Evolutionary conservation across 305 asterid species (phyloP).

Genomic region (Vinca major): DNA sequence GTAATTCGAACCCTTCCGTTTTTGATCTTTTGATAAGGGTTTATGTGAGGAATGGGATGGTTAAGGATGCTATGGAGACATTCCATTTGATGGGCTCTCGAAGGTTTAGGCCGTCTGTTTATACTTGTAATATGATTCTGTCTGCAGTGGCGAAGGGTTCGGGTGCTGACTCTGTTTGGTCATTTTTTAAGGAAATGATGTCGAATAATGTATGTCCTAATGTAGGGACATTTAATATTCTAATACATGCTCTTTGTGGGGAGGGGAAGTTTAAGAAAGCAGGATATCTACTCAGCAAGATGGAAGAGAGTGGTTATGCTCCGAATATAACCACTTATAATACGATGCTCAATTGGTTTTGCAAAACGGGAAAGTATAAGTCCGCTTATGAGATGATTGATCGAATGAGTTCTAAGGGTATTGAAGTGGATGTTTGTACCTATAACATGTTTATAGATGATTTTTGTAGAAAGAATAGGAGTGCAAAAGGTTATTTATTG

Average conservation of each 20-base stretch:
- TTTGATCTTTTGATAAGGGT: conserved; percentile 75
- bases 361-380: conserved; percentile 67
- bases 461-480: conserved; percentile 51
- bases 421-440: conserved; percentile 62
- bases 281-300: conserved; percentile 45
- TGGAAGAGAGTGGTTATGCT: conserved; percentile 82
- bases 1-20: conserved; percentile 81
- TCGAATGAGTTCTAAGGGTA: conserved; percentile 60
- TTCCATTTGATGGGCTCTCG: conserved; percentile 50
- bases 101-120: conserved; percentile 60
- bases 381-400: conserved; percentile 58
- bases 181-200: conserved; percentile 66
- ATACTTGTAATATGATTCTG: conserved; percentile 71
- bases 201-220: conserved; percentile 49
- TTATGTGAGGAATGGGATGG: conserved; percentile 40
- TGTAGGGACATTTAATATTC: conserved; percentile 58
- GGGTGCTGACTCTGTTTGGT: conserved; percentile 45
- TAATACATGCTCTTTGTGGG: conserved; percentile 55
- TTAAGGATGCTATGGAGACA: conserved; percentile 44
- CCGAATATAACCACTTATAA: conserved; percentile 75
- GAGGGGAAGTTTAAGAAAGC: conserved; percentile 68
- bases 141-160: conserved; percentile 37
- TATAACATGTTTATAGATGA: conserved; percentile 68
- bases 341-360: conserved; percentile 66
- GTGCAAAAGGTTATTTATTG: conserved; percentile 66